Evolutionary conservation across 148 eudicot genomes (phyloP), one percentile per base, ranked within the genome.

Genomic region (Nyssa sinensis): DNA sequence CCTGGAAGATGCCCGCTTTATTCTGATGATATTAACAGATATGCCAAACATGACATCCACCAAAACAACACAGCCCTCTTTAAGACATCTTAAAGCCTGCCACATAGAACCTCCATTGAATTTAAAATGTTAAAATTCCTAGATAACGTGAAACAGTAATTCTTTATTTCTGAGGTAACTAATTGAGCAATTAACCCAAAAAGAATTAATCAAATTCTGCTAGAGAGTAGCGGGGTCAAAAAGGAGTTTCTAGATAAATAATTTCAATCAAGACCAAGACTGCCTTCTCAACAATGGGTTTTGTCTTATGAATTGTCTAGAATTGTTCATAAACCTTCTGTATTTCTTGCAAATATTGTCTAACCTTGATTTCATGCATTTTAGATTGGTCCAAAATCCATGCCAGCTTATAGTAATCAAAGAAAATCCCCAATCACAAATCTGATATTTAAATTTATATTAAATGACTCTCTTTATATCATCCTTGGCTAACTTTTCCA

Each of bases 11-110:
- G 64, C 70, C 57, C 57, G 49, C 83, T 77, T 87, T 60, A 79
- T 63, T 82, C 89, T 71, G 78, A 81, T 63, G 35, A 82, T 24
- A 51, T 82, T 89, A 59, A 86, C 64, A 29, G 67, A 77, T 71
- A 83, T 75, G 69, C 84, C 88, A 79, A 88, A 88, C 77, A 84
- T 75, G 77, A 88, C 69, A 37, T 88, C 92, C 76, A 81, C 64
- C 30, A 85, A 30, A 77, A 81, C 65, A 66, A 71, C 23, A 53
- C 72, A 75, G 76, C 81, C 76, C 62, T 88, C 89, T 66, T 70
- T 55, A 24, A 84, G 24, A 71, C 83, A 86, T 75, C 58, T 71
- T 21, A 79, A 74, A 83, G 72, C 90, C 97, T 90, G 91, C 81
- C 34, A 31, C 27, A 57, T 30, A 60, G 35, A 55, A 65, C 39